Conservation (phyloP, 257 asterid species). For the Capsicum chinense region DNA sequence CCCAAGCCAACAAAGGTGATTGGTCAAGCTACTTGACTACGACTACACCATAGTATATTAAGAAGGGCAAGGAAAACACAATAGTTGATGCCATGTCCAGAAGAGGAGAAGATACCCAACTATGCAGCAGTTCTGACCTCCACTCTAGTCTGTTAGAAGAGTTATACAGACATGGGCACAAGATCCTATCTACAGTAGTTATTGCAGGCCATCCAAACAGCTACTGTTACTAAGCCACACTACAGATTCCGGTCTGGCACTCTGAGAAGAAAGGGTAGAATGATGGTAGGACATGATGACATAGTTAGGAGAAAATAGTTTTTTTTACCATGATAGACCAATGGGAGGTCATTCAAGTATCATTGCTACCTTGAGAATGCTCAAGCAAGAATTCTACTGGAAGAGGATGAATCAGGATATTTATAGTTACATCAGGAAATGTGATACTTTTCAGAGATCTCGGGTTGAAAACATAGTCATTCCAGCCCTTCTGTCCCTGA, state of each 20-base stretch:
- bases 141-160: background rate
- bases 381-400: background rate
- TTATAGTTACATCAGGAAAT: background rate
- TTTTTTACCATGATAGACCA: background rate
- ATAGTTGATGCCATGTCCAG: background rate
- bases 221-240: background rate
- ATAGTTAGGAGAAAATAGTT: background rate
- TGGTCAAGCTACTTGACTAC: too few relatives aligned
- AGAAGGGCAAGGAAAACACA: background rate
- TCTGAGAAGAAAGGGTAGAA: background rate
- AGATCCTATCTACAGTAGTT: background rate
- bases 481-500: background rate
- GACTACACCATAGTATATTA: too few relatives aligned
- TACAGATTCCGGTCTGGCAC: too few relatives aligned
- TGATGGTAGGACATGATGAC: background rate
- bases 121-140: too few relatives aligned
- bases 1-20: background rate
- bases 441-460: background rate
- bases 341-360: background rate
- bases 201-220: background rate
- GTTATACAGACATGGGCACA: background rate
- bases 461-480: background rate
- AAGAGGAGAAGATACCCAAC: background rate
- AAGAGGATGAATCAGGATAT: background rate
- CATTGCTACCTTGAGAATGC: background rate